These are phyloP conservation scores for Syzygium aqueum DNA, from an alignment of 345 rosid species.

Conservation along the genomic window DNA sequence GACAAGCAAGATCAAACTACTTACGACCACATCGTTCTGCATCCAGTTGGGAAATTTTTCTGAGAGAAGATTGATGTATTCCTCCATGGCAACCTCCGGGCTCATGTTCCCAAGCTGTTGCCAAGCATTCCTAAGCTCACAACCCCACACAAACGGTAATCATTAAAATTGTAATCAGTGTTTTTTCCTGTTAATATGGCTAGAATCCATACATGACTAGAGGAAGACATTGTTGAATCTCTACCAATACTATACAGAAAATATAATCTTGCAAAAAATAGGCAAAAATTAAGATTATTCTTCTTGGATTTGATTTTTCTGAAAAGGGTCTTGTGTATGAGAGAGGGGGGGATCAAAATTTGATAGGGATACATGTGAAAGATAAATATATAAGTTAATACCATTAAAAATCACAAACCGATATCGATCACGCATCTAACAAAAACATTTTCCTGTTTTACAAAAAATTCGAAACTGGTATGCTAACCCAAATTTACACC, in stretches of 20 bases:
- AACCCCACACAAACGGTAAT: background rate
- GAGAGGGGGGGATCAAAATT: background rate
- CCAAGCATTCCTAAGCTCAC: slow-evolving; percentile 41
- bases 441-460: too few relatives aligned
- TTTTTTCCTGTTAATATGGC: background rate
- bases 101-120: slow-evolving; percentile 31
- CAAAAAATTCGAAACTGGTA: too few relatives aligned
- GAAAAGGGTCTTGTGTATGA: background rate
- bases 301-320: background rate
- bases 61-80: slow-evolving; percentile 29
- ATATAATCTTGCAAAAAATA: background rate
- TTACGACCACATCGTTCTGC: slow-evolving; percentile 14
- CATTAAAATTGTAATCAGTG: background rate
- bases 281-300: background rate
- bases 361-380: background rate
- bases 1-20: background rate
- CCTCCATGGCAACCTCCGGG: slow-evolving; percentile 46
- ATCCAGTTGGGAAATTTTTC: slow-evolving; percentile 20
- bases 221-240: background rate
- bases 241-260: background rate
- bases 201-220: background rate
- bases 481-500: background rate
- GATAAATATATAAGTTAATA: background rate
- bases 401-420: background rate
- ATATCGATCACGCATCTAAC: too few relatives aligned